Conservation (phyloP, 2,329 filamentous ascomycete species). For the Spiromastix sp. region DNA sequence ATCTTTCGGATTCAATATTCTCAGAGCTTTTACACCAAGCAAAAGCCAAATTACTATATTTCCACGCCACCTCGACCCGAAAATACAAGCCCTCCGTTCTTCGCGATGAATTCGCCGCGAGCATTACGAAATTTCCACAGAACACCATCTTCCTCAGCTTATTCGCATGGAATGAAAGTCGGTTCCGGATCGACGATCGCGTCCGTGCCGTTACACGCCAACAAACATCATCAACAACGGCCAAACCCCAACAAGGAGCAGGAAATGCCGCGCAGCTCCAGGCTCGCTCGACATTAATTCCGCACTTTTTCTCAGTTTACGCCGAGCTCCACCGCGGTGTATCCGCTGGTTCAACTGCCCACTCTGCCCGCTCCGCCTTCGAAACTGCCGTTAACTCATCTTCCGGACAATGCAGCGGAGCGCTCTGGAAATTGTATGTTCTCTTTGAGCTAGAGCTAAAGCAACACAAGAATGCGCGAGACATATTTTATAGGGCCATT, state of each 20-base stretch:
- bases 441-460: conserved; percentile 37
- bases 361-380: conserved; percentile 46
- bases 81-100: conserved; percentile 59
- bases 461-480: conserved; percentile 34
- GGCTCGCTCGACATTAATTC: conserved; percentile 15
- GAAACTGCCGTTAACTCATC: conserved; percentile 37
- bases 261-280: conserved; percentile 13
- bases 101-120: conserved; percentile 50
- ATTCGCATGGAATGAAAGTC: conserved; percentile 62
- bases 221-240: conserved; percentile 17
- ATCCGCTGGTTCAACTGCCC: conserved; percentile 36
- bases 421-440: conserved; percentile 44
- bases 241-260: conserved; percentile 11
- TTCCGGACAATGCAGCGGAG: conserved; percentile 28
- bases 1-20: conserved; percentile 21
- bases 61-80: conserved; percentile 52
- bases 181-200: conserved; percentile 64
- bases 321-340: conserved; percentile 40
- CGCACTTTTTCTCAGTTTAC: conserved; percentile 46
- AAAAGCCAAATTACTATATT: conserved; percentile 54
- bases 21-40: conserved; percentile 59
- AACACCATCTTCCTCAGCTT: conserved; percentile 69
- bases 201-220: conserved; percentile 55
- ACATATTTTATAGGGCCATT: conserved; percentile 47
- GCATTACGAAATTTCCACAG: conserved; percentile 55